These are phyloP conservation scores for Phytophthora cactorum DNA, from an alignment of 352 stramenopile species.

Conservation along the genomic window DNA sequence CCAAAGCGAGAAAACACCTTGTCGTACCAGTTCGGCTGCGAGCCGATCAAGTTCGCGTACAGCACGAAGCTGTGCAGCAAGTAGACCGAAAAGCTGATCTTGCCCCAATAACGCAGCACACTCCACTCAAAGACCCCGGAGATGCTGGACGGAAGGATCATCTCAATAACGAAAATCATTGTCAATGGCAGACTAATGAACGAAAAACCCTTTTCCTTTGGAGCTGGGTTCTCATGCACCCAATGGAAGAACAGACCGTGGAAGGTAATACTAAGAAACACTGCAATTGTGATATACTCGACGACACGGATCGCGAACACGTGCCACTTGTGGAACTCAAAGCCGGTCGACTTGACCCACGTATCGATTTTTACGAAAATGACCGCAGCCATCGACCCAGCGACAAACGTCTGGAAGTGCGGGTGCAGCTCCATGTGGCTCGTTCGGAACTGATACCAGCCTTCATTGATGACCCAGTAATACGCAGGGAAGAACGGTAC, in stretches of 20 bases:
- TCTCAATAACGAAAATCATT: constrained; percentile 44
- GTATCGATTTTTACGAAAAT: constrained; percentile 38
- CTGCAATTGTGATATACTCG: constrained; percentile 26
- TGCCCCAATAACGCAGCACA: constrained; percentile 44
- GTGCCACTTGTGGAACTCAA: constrained; percentile 30
- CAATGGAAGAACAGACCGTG: constrained; percentile 44
- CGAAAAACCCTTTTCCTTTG: constrained; percentile 25
- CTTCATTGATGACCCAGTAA: constrained; percentile 31
- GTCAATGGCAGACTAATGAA: constrained; percentile 40
- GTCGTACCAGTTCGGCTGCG: constrained; percentile 34
- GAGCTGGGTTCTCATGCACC: constrained; percentile 31
- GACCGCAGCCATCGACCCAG: constrained; percentile 41
- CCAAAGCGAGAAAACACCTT: constrained; percentile 38
- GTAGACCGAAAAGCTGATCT: constrained; percentile 56
- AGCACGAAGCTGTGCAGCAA: constrained; percentile 55
- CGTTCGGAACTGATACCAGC: constrained; percentile 27
- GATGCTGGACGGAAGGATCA: constrained; percentile 40
- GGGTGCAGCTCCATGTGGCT: constrained; percentile 35
- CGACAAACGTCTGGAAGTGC: constrained; percentile 43
- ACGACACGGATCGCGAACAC: constrained; percentile 25
- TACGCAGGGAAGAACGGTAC: constrained; percentile 32
- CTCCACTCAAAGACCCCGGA: constrained; percentile 46
- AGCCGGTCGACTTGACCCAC: constrained; percentile 23
- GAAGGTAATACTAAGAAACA: constrained; percentile 43
- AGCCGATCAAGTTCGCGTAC: neutral